These are phyloP conservation scores for Ophiocordyceps robertsii DNA, from an alignment of 2,329 filamentous ascomycete genomes.

Conservation along the genomic window DNA sequence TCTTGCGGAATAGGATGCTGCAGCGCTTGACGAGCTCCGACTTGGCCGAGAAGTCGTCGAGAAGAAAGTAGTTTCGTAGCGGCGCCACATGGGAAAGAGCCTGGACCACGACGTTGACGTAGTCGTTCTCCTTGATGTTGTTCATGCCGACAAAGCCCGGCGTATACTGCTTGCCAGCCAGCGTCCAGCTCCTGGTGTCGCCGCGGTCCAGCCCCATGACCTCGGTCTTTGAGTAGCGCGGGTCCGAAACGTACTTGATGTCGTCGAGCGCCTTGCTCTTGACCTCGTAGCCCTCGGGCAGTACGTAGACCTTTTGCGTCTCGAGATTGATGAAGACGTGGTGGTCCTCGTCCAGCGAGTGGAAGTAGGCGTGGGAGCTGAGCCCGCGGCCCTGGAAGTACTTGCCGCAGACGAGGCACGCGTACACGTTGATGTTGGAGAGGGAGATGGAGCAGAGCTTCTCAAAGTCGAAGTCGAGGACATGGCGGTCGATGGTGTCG, in stretches of 20 bases:
- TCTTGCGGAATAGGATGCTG: slow-evolving; percentile 82
- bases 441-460: slow-evolving; percentile 94
- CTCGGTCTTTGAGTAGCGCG: slow-evolving; percentile 67
- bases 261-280: slow-evolving; percentile 89
- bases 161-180: slow-evolving; percentile 72
- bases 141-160: slow-evolving; percentile 98
- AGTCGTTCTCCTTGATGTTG: slow-evolving; percentile 99
- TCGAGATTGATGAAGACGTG: slow-evolving; percentile 99
- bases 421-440: slow-evolving; percentile 98
- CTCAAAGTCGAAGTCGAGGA: slow-evolving; percentile 97
- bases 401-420: slow-evolving; percentile 92
- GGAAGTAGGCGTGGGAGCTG: slow-evolving; percentile 94
- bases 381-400: slow-evolving; percentile 92
- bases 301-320: slow-evolving; percentile 77
- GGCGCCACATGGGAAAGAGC: slow-evolving; percentile 81
- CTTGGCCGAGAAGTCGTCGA: slow-evolving; percentile 62
- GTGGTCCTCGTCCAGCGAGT: slow-evolving; percentile 86
- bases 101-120: slow-evolving; percentile 90
- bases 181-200: slow-evolving; percentile 53
- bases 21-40: slow-evolving; percentile 78
- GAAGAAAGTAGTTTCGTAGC: slow-evolving; percentile 79
- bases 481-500: slow-evolving; percentile 85
- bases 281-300: slow-evolving; percentile 96
- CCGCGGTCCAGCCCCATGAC: slow-evolving; percentile 66
- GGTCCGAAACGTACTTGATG: slow-evolving; percentile 96